Conservation (phyloP, 805 yeast genomes). For the Metschnikowia reukaufii region DNA sequence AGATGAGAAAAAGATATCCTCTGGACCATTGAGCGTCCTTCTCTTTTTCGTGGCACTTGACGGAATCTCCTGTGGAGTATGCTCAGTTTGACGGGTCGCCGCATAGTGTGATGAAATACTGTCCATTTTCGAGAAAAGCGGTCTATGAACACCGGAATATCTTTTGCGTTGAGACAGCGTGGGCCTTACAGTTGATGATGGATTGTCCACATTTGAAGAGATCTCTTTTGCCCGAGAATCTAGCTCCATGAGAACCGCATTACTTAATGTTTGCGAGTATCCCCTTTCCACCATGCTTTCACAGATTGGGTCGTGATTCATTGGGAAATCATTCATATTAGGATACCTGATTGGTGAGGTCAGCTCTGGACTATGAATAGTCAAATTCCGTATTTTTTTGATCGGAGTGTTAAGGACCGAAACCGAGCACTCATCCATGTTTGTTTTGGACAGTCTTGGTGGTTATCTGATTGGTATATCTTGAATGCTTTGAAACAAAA, state of each 20-base stretch:
- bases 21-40: constrained; percentile 43
- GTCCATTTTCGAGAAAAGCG: constrained; percentile 45
- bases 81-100: constrained; percentile 25
- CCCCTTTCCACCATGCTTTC: constrained; percentile 20
- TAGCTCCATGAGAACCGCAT: constrained; percentile 18
- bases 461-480: neutral
- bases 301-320: constrained; percentile 12
- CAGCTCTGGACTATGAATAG: constrained; percentile 32
- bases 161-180: constrained; percentile 22
- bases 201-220: constrained; percentile 10
- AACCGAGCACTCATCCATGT: constrained; percentile 17
- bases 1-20: constrained; percentile 27
- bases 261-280: constrained; percentile 21
- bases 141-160: constrained; percentile 34
- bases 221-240: constrained; percentile 22
- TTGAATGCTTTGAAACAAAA: neutral
- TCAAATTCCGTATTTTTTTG: constrained; percentile 34
- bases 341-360: constrained; percentile 18
- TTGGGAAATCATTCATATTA: constrained; percentile 16
- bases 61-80: neutral
- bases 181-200: constrained; percentile 1
- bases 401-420: constrained; percentile 39
- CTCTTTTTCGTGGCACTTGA: constrained; percentile 33
- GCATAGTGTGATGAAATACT: constrained; percentile 51
- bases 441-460: no score